Evolutionary conservation across 1,284 basidiomycete species (phyloP).

Genomic region (Ganoderma boninense): DNA sequence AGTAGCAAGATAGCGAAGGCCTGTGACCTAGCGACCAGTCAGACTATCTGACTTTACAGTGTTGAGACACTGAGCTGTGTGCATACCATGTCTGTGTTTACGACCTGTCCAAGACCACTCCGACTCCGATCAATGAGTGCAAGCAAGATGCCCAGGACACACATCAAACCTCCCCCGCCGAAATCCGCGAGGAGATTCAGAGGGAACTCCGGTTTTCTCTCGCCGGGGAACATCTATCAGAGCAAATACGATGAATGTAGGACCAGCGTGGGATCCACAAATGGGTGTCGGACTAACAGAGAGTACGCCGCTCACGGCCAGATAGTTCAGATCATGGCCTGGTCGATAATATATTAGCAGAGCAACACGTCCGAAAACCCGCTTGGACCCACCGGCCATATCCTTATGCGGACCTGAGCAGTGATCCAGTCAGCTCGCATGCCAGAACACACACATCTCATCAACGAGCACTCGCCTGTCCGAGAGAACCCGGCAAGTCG

Average conservation of each 20-base stretch:
- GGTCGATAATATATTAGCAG: slow-evolving; percentile 3
- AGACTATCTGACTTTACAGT: neutral
- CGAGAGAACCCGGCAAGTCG: slow-evolving; percentile 74
- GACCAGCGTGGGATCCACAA: neutral
- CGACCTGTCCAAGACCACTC: slow-evolving; percentile 77
- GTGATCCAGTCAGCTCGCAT: neutral
- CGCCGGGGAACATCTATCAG: slow-evolving; percentile 73
- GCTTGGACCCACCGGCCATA: slow-evolving; percentile 67
- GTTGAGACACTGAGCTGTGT: neutral
- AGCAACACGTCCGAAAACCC: slow-evolving; percentile 10
- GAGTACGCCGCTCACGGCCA: slow-evolving; percentile 83
- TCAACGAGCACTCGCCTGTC: slow-evolving; percentile 50
- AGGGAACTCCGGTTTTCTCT: slow-evolving; percentile 76
- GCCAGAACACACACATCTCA: neutral
- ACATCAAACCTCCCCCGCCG: slow-evolving; percentile 82
- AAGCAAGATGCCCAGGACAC: slow-evolving; percentile 78
- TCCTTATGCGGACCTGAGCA: slow-evolving; percentile 64
- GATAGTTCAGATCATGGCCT: slow-evolving; percentile 89
- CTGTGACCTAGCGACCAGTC: slow-evolving; percentile 65
- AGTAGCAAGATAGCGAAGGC: slow-evolving; percentile 78
- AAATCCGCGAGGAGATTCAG: slow-evolving; percentile 85
- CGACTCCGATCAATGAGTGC: slow-evolving; percentile 74
- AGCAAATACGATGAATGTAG: neutral
- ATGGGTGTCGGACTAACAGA: slow-evolving; percentile 54
- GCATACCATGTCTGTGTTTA: slow-evolving; percentile 80